A percentile compares a stretch with the other conserved stretches of the same genome.
Conservation (phyloP, 1,284 basidiomycete species). For the Heterobasidion occidentale region DNA sequence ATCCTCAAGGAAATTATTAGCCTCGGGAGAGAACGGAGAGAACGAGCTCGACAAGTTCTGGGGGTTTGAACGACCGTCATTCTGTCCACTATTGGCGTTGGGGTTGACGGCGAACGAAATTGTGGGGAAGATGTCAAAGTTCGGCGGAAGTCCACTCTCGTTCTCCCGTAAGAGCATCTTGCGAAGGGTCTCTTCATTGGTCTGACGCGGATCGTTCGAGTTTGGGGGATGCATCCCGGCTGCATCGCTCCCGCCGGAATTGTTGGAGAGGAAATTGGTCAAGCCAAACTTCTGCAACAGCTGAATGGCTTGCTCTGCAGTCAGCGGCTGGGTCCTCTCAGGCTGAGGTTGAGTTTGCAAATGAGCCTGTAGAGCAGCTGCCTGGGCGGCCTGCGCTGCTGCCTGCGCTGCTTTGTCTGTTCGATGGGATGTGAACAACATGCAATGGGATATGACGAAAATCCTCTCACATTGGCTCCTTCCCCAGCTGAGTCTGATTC, state of each 20-base stretch:
- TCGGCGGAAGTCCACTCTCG: conserved; percentile 3
- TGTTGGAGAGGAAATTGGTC: conserved; percentile 4
- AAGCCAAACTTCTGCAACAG: conserved; percentile 49
- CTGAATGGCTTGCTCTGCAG: conserved; percentile 61
- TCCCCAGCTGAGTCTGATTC: conserved; percentile 90
- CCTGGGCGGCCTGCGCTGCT: conserved; percentile 74
- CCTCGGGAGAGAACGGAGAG: conserved; percentile 34
- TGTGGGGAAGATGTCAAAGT: conserved; percentile 4
- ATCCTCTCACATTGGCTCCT: conserved; percentile 72
- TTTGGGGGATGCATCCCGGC: neutral
- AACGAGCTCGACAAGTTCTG: conserved; percentile 19
- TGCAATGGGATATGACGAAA: neutral
- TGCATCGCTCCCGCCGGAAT: neutral
- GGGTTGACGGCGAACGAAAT: neutral
- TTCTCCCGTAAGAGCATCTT: neutral
- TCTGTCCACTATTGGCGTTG: conserved; percentile 4
- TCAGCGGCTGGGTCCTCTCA: conserved; percentile 25
- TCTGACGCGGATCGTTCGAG: neutral
- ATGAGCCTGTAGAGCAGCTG: conserved; percentile 54
- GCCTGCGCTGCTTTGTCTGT: conserved; percentile 82
- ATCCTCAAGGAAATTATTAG: conserved; percentile 22
- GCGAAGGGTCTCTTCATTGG: neutral
- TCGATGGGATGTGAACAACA: conserved; percentile 6
- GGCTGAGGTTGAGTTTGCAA: conserved; percentile 29
- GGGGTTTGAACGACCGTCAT: conserved; percentile 7